Conservation (phyloP, 768 basidiomycete species). For the Lactifluus volemus region DNA sequence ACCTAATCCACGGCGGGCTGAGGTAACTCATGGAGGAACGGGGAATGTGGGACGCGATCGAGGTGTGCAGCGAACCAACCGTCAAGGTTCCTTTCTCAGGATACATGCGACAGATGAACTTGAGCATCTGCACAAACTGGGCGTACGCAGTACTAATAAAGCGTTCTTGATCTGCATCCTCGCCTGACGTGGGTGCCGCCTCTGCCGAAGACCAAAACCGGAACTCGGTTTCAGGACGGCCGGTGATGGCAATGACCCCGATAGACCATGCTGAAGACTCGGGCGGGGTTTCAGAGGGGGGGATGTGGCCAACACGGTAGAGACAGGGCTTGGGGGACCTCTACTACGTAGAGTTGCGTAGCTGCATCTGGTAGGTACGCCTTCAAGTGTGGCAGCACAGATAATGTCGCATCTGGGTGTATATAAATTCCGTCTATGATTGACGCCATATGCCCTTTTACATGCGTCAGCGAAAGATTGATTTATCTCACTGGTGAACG, state of each 20-base stretch:
- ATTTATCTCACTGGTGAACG: no score
- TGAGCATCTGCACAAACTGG: neutral
- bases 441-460: neutral
- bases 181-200: neutral
- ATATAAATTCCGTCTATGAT: neutral
- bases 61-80: neutral
- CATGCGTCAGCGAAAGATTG: neutral
- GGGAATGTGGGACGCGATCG: neutral
- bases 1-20: neutral
- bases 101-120: neutral
- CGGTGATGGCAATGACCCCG: neutral
- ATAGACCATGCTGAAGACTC: neutral
- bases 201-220: neutral
- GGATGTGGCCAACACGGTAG: neutral
- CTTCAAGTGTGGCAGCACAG: neutral
- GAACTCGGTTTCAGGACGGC: neutral
- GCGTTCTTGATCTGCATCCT: neutral
- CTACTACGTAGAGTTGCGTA: neutral
- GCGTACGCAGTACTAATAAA: neutral
- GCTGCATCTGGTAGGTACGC: neutral
- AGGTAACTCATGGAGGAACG: neutral
- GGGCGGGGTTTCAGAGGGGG: neutral
- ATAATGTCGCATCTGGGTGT: neutral
- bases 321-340: neutral
- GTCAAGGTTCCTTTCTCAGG: neutral